phyloP scores from a whole-genome alignment of 2,329 filamentous ascomycete genomes.

The Hirsutella rhossiliensis region DNA sequence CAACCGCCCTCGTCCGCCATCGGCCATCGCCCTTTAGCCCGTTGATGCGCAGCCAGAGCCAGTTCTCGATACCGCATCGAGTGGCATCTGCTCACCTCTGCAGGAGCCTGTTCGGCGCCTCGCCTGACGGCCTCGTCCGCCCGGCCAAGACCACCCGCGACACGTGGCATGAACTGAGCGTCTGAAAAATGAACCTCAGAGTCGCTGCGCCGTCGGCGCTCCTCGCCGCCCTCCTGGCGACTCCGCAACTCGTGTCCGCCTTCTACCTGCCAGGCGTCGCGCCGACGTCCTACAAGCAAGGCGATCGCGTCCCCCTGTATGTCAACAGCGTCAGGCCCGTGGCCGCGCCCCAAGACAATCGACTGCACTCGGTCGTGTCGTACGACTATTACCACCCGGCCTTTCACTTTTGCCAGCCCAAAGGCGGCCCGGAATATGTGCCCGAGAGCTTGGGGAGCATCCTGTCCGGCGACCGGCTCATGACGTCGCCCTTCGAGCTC shows the following conservation, averaged over 20 bases:
- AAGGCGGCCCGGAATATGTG: constrained; percentile 64
- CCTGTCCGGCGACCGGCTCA: constrained; percentile 91
- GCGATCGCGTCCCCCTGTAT: constrained; percentile 71
- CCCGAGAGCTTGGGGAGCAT: constrained; percentile 84
- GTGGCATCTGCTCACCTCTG: neutral
- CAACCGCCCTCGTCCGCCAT: too few relatives aligned
- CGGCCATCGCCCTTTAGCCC: too few relatives aligned
- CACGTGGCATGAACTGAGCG: neutral
- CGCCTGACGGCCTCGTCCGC: neutral
- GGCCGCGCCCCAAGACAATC: constrained; percentile 61
- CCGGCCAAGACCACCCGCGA: neutral
- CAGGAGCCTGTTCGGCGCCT: neutral
- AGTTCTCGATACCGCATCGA: too few relatives aligned
- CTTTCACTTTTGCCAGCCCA: constrained; percentile 80
- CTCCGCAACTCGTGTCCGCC: constrained; percentile 48
- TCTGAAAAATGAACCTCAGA: constrained; percentile 32
- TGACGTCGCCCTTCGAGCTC: constrained; percentile 87
- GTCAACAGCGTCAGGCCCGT: constrained; percentile 90
- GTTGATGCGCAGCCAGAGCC: too few relatives aligned
- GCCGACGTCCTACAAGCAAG: constrained; percentile 77
- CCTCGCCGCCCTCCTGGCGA: constrained; percentile 34
- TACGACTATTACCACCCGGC: constrained; percentile 90
- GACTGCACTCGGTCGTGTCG: constrained; percentile 82
- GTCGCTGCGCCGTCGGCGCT: constrained; percentile 36
- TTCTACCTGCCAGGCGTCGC: constrained; percentile 97